phyloP scores from a whole-genome alignment of 352 stramenopile genomes.

The Globisporangium carolinianum region DNA sequence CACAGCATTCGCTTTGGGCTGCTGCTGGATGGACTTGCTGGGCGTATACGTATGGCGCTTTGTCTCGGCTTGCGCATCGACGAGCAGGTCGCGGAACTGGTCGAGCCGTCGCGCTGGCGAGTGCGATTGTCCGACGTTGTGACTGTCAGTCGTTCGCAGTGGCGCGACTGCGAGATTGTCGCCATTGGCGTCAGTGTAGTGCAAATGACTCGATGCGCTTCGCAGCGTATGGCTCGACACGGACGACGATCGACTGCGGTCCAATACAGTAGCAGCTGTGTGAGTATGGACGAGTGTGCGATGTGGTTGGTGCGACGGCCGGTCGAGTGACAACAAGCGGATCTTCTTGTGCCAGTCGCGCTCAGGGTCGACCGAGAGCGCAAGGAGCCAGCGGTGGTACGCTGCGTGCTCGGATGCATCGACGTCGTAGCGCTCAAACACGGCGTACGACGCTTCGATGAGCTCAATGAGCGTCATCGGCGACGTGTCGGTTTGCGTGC shows the following conservation, averaged over 20 bases:
- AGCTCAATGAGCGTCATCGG: slow-evolving; percentile 55
- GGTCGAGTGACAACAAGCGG: slow-evolving; percentile 17
- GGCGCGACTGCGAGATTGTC: no score
- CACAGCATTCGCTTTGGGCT: slow-evolving; percentile 5
- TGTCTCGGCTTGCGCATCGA: no score
- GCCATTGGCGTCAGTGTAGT: no score
- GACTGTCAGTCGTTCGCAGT: no score
- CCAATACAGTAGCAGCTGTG: not conserved
- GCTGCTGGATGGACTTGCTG: not conserved
- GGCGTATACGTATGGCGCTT: no score
- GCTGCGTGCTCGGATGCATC: slow-evolving; percentile 31
- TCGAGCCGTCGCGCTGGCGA: slow-evolving; percentile 11
- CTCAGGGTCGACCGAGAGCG: slow-evolving; percentile 47
- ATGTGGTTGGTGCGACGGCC: slow-evolving; percentile 4
- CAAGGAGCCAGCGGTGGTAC: slow-evolving; percentile 50
- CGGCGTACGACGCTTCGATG: slow-evolving; percentile 41
- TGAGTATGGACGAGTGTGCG: not conserved
- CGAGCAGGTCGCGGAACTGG: slow-evolving; percentile 42
- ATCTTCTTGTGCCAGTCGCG: slow-evolving; percentile 56
- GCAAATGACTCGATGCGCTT: not conserved
- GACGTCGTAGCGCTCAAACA: slow-evolving; percentile 48
- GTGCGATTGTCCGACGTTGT: not conserved
- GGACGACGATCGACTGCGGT: not conserved
- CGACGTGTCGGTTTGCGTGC: slow-evolving; percentile 1
- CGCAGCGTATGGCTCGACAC: not conserved